phyloP scores from a whole-genome alignment of 441 rosid species.

The Aquilaria agallochum region DNA sequence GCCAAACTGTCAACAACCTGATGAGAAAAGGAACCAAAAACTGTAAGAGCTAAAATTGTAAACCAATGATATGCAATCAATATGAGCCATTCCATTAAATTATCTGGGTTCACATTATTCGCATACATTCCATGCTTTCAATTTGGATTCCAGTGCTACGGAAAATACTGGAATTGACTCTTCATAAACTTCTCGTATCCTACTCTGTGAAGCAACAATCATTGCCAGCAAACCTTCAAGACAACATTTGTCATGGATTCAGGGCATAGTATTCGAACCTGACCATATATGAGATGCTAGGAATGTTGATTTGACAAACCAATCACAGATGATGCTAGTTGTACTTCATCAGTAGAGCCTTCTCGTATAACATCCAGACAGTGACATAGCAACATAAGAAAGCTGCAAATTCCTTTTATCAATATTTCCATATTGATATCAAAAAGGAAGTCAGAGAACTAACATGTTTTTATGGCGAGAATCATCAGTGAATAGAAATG shows the following conservation, averaged over 20 bases:
- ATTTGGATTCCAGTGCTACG: slow-evolving; percentile 3
- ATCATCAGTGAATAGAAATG: too few species aligned
- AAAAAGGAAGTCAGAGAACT: background rate
- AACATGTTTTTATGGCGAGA: background rate
- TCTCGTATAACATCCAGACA: slow-evolving; percentile 10
- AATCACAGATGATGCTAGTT: slow-evolving; percentile 7
- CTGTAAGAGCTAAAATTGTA: too few species aligned
- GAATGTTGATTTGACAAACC: background rate
- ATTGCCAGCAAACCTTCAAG: slow-evolving; percentile 9
- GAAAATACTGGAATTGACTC: slow-evolving; percentile 12
- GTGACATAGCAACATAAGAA: slow-evolving; percentile 8
- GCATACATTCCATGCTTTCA: background rate
- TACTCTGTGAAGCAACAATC: slow-evolving; percentile 5
- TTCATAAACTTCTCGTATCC: slow-evolving; percentile 12
- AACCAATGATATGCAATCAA: too few species aligned
- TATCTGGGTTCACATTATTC: background rate
- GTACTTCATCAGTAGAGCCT: slow-evolving; percentile 7
- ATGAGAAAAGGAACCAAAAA: background rate
- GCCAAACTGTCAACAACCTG: slow-evolving; percentile 9
- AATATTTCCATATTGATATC: background rate
- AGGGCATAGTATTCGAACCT: background rate
- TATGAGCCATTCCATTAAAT: background rate
- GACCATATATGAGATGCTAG: background rate
- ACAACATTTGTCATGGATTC: background rate
- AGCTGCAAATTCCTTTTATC: background rate